Conservation (phyloP, 106 monocot genomes). For the Allium cepa region DNA sequence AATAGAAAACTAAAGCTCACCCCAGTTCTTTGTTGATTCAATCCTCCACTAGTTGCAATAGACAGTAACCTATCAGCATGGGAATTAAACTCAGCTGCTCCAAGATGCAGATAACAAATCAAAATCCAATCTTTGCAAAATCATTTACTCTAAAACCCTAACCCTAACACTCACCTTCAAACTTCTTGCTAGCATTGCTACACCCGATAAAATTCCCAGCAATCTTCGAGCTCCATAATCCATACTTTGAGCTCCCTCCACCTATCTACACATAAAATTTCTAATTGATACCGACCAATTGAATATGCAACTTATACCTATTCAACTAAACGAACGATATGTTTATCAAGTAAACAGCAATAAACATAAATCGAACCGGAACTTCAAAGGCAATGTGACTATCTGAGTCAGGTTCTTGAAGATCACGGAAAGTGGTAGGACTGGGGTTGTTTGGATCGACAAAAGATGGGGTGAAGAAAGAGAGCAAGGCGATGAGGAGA, state of each 20-base stretch:
- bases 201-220: conserved; percentile 63
- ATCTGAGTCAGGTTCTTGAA: neutral
- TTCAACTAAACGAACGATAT: neutral
- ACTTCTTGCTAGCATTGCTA: conserved; percentile 61
- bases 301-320: neutral
- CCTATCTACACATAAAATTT: conserved; percentile 12
- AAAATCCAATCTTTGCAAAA: neutral
- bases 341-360: neutral
- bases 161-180: conserved; percentile 34
- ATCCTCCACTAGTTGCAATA: conserved; percentile 87
- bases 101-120: conserved; percentile 1
- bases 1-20: conserved; percentile 8
- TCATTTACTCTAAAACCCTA: neutral
- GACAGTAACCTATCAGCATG: conserved; percentile 32
- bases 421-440: neutral
- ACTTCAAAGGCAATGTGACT: conserved; percentile 27
- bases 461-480: conserved; percentile 44
- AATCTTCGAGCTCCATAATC: conserved; percentile 65
- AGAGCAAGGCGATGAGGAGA: conserved; percentile 32
- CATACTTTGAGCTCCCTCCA: conserved; percentile 25
- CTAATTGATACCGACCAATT: neutral
- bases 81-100: conserved; percentile 23
- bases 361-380: conserved; percentile 34
- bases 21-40: conserved; percentile 44
- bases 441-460: conserved; percentile 13